Base-by-base conservation (phyloP, 768 basidiomycete genomes). In the Dendrothele bispora region DNA sequence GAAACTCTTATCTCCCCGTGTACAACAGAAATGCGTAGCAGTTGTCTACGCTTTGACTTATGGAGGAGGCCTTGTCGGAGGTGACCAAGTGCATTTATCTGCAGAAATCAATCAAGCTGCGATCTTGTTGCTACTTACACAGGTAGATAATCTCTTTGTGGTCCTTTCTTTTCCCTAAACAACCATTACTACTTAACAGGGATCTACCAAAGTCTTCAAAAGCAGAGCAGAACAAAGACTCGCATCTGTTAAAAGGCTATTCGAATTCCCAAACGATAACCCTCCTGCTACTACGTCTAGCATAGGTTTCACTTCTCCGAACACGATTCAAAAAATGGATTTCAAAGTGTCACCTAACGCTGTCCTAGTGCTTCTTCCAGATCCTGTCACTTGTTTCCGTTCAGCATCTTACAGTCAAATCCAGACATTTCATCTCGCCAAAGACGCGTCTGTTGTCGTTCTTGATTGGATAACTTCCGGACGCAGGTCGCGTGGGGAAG, bases 191-290 rank as follows among this genome's bases (percentile, higher is more conserved):
- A 30, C 32, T 42, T 22, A 20, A 27, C 55, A 94, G 92, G 91
- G 92, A 26, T 91, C 88, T 4, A 98, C 95, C 8, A 98, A 98
- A 64, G 88, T 98, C 17, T 98, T 95, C 74, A 95, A 93, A 66
- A 71, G 74, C 17, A 82, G 93, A 20, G 65, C 73, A 7, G 83
- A 80, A n/a, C 72, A 74, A 49, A 75, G 83, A 29, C 71, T 75
- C 24, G 80, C 86, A 22, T 70, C 73, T 37, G 65, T 68, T 29
- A 39, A 29, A 26, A 39, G 26, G 17, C 18, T 18, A 7, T 32
- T n/a, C 10, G n/a, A 32, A 32, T 10, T 32, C 10, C 30, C 10
- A n/a, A 15, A 28, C 42, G 43, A 17, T 26, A 15, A 35, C 27
- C 10, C 18, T n/a, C 29, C 21, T 20, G 32, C 14, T 30, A 43